These are phyloP conservation scores for Sisymbrium altissimum DNA, from an alignment of 345 rosid species.

Conservation along the genomic window DNA sequence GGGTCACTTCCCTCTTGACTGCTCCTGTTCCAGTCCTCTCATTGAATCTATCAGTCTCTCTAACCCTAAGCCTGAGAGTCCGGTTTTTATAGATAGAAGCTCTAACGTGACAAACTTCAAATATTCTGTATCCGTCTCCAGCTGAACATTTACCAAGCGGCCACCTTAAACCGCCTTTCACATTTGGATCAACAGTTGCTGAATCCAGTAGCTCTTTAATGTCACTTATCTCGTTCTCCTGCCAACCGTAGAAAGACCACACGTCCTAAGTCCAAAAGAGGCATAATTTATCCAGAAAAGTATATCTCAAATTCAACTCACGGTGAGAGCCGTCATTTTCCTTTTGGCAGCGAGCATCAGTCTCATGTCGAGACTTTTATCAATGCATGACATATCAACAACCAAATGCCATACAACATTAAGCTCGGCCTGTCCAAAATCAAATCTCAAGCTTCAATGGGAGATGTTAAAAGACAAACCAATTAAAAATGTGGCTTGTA, in stretches of 20 bases:
- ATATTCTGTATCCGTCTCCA: conserved; percentile 39
- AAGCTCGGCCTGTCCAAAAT: conserved; percentile 42
- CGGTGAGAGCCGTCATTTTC: conserved; percentile 38
- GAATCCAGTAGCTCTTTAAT: conserved; percentile 43
- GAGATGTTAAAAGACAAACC: neutral
- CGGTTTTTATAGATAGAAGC: conserved; percentile 37
- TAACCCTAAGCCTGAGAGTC: conserved; percentile 45
- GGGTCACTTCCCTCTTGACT: conserved; percentile 35
- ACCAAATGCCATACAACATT: conserved; percentile 49
- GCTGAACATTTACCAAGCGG: conserved; percentile 42
- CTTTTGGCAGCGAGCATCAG: conserved; percentile 52
- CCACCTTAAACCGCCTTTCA: conserved; percentile 77
- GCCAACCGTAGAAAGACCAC: conserved; percentile 4
- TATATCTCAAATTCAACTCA: conserved; percentile 29
- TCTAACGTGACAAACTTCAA: conserved; percentile 48
- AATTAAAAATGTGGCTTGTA: neutral
- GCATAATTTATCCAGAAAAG: neutral
- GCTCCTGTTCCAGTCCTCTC: conserved; percentile 43
- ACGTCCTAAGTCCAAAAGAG: neutral
- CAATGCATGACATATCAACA: conserved; percentile 52
- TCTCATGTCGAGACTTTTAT: conserved; percentile 64
- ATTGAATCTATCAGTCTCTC: conserved; percentile 57
- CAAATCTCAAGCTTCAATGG: neutral
- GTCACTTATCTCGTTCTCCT: conserved; percentile 58
- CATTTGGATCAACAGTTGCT: conserved; percentile 53